A percentile compares a stretch with the other conserved stretches of the same genome.
Conservation (phyloP, 352 stramenopile species). For the Pythium dissotocum region DNA sequence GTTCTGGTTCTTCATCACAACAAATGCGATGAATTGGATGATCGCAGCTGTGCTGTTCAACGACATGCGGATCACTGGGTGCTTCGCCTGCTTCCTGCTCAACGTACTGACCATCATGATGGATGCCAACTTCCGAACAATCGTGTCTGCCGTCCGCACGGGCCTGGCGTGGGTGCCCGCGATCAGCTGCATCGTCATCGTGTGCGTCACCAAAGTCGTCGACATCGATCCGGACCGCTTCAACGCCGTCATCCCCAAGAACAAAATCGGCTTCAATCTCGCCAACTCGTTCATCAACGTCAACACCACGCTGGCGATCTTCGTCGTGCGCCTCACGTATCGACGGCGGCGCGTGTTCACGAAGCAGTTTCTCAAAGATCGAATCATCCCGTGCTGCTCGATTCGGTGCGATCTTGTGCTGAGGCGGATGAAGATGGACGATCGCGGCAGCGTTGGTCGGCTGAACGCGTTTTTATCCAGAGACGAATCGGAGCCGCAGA, state of each 20-base stretch:
- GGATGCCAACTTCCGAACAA: conserved; percentile 30
- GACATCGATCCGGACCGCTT: conserved; percentile 25
- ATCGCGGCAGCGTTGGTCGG: background rate
- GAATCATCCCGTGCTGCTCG: conserved; percentile 14
- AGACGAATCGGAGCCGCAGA: background rate
- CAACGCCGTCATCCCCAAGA: conserved; percentile 10
- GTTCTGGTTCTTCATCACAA: conserved; percentile 31
- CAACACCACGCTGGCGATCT: conserved; percentile 28
- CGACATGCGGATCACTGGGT: conserved; percentile 13
- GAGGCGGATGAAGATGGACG: conserved; percentile 12
- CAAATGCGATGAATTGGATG: conserved; percentile 27
- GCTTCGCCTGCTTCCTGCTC: conserved; percentile 24
- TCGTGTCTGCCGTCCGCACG: conserved; percentile 10
- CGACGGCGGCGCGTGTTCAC: conserved; percentile 8
- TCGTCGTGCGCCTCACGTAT: conserved; percentile 23
- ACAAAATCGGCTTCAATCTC: conserved; percentile 26
- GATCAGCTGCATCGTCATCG: conserved; percentile 18
- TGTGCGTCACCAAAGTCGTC: conserved; percentile 9
- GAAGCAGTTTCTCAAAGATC: conserved; percentile 6
- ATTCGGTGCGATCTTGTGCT: conserved; percentile 22
- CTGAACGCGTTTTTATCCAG: background rate
- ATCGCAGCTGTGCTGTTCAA: conserved; percentile 19
- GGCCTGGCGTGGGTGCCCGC: conserved; percentile 21
- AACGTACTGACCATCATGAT: conserved; percentile 24
- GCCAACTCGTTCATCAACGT: conserved; percentile 33